These are phyloP conservation scores for Tulasnella calospora DNA, from an alignment of 768 basidiomycete genomes.

Conservation along the genomic window DNA sequence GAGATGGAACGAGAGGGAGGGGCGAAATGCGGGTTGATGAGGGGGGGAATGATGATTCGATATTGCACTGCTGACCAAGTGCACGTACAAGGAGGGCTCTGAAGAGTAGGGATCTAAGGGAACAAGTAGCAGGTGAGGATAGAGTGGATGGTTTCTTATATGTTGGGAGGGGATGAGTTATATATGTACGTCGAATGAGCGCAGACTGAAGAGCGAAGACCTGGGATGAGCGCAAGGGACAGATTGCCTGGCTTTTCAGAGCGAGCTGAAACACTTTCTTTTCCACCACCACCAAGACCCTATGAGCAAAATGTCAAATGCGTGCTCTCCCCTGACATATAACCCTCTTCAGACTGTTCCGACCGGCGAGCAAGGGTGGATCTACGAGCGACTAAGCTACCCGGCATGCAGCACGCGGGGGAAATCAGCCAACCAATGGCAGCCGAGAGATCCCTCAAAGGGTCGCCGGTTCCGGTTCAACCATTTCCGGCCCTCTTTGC, in stretches of 20 bases:
- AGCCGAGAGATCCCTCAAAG: neutral
- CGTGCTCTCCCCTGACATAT: neutral
- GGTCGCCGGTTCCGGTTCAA: neutral
- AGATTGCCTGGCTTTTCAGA: constrained; percentile 2
- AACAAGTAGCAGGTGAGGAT: neutral
- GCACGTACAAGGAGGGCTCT: neutral
- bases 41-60: constrained; percentile 1
- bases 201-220: neutral
- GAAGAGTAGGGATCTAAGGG: neutral
- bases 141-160: neutral
- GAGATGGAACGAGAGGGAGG: constrained; percentile 25
- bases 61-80: neutral
- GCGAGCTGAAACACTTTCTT: neutral
- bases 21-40: constrained; percentile 28
- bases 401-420: neutral
- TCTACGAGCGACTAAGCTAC: neutral
- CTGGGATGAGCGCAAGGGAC: neutral
- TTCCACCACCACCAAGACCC: neutral
- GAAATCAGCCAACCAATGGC: neutral
- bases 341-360: constrained; percentile 1
- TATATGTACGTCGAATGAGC: neutral
- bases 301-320: neutral
- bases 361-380: neutral
- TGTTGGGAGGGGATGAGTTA: neutral
- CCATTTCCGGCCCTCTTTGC: neutral